These are phyloP conservation scores for Melaleuca quinquenervia DNA, from an alignment of 345 rosid species.

Conservation along the genomic window DNA sequence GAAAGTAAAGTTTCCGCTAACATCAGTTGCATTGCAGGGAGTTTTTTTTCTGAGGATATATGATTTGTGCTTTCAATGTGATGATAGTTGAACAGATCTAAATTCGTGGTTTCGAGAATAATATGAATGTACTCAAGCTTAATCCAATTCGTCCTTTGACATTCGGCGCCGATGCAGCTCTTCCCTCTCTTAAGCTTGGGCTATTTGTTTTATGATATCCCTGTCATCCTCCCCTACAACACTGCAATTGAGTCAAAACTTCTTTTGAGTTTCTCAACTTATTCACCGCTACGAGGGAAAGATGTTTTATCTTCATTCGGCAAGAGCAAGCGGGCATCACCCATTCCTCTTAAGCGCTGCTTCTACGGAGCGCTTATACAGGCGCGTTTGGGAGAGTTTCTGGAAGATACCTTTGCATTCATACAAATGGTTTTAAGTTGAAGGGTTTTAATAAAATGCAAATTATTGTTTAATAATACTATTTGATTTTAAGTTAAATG, in stretches of 20 bases:
- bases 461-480: neutral
- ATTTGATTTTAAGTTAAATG: neutral
- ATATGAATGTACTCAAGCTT: neutral
- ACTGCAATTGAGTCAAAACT: neutral
- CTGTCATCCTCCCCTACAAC: neutral
- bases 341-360: neutral
- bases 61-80: neutral
- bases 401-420: rapidly evolving
- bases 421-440: neutral
- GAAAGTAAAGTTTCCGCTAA: too few species aligned
- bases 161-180: neutral
- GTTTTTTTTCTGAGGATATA: neutral
- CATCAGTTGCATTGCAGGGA: too few species aligned
- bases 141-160: neutral
- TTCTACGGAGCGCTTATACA: too few species aligned
- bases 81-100: neutral
- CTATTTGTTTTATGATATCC: neutral
- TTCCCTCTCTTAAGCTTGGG: neutral
- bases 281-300: neutral
- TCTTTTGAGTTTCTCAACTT: neutral
- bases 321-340: neutral
- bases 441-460: neutral
- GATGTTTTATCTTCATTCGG: neutral
- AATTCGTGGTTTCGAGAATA: neutral
- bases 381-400: neutral